Evolutionary conservation across 352 stramenopile species (phyloP).

Genomic region (Globisporangium camurandrum): DNA sequence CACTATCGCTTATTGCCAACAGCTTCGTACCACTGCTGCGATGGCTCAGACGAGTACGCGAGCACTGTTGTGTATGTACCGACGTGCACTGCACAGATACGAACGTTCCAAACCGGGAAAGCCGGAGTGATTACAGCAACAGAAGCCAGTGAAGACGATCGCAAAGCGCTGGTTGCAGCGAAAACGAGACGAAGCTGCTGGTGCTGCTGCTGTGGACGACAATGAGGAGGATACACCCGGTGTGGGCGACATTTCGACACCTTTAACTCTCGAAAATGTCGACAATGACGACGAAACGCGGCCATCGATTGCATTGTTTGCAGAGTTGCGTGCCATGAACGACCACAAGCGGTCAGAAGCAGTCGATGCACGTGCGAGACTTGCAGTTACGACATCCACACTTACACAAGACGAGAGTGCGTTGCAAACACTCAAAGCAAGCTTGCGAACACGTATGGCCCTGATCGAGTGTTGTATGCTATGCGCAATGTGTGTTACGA

Average conservation of each 20-base stretch:
- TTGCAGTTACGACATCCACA: constrained; percentile 31
- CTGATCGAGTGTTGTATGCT: constrained; percentile 51
- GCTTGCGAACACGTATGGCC: constrained; percentile 53
- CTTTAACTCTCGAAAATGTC: constrained; percentile 9
- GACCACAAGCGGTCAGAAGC: constrained; percentile 43
- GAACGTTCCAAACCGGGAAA: constrained; percentile 35
- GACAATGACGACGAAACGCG: constrained; percentile 39
- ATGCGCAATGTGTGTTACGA: constrained; percentile 71
- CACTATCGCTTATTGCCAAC: too few relatives aligned
- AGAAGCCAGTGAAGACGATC: constrained; percentile 50
- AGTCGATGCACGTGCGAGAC: constrained; percentile 30
- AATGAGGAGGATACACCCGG: too few relatives aligned
- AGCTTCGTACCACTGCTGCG: constrained; percentile 80
- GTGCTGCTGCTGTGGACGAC: too few relatives aligned
- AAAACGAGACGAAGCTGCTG: constrained; percentile 16
- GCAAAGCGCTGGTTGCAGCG: constrained; percentile 23
- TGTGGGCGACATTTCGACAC: constrained; percentile 5
- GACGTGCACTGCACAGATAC: constrained; percentile 33
- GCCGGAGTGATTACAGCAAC: constrained; percentile 62
- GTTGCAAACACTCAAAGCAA: constrained; percentile 24
- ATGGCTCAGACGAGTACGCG: constrained; percentile 79
- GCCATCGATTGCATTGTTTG: constrained; percentile 54
- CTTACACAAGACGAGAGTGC: constrained; percentile 25
- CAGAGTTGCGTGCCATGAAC: constrained; percentile 28
- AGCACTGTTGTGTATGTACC: constrained; percentile 35